Base-by-base conservation (phyloP, 345 rosid species). In the Lepidium sativum region DNA sequence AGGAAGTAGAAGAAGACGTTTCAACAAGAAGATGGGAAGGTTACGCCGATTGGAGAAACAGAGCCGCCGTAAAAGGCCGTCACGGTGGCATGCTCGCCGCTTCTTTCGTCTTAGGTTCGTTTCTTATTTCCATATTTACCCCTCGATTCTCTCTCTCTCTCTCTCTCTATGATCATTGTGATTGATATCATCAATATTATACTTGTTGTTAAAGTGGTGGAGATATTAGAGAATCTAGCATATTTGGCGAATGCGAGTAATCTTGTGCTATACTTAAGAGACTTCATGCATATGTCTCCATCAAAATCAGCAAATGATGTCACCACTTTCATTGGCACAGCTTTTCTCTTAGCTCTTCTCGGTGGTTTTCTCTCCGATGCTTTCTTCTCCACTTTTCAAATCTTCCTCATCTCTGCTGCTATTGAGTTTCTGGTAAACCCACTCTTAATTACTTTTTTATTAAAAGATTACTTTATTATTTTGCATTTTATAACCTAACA, bases 221-320 rank as follows among this genome's bases (percentile, higher is more conserved):
- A 94, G 73, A 72, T 90, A 65, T 48, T 94, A 80, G 99, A 94
- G 86, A 94, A 94, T 77, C 54, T 94, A 77, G 96, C 92, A 8
- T 88, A 44, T 63, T 67, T 88, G 65, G 91, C 89, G 48, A 88
- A 85, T 80, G 92, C 92, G 9, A 88, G 96, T 88, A 88, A 88
- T 52, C 70, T 88, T 75, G 96, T 88, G 80, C 21, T 70, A 37
- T 88, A 88, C 62, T 43, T 85, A 33, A 64, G 81, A 4, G 69
- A 85, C 12, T 70, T 71, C 81, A 81, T 85, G 96, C 86, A 85
- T 71, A 75, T 85, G 17, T 85, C 96, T 40, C 88, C 86, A 6
- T 78, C 89, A 0, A 84, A 80, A 77, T 75, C 96, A 4, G 96
- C 96, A 6, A 84, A 82, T 47, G 74, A 79, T 60, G 92, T 85